Conservation (phyloP, 2,329 filamentous ascomycete genomes). For the Emergomyces pasteurianus region DNA sequence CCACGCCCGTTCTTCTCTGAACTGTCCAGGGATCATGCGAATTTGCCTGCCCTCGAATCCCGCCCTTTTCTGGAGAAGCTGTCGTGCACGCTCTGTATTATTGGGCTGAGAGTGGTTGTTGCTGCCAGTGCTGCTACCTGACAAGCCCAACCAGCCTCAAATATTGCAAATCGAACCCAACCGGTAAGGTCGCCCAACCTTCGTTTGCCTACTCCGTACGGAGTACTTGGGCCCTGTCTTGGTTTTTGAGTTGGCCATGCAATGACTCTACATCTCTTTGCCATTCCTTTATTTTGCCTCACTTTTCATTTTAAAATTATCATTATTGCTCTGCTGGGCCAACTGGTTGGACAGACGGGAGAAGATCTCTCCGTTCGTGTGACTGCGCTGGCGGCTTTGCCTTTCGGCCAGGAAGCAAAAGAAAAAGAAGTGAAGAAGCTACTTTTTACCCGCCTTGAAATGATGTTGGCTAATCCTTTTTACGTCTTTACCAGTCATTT, state of each 20-base stretch:
- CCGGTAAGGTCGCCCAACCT: neutral
- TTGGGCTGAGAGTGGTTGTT: slow-evolving; percentile 1
- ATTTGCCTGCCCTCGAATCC: neutral
- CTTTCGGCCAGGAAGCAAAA: neutral
- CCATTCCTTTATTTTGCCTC: neutral
- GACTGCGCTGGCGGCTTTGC: neutral
- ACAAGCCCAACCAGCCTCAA: slow-evolving; percentile 2
- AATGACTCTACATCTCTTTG: neutral
- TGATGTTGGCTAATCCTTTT: neutral
- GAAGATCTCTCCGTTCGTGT: neutral
- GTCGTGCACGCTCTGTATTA: neutral
- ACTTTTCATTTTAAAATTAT: neutral
- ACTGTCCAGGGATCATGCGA: neutral
- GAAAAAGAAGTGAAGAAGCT: neutral
- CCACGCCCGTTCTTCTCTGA: neutral
- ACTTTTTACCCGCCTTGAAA: neutral
- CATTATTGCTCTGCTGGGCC: neutral
- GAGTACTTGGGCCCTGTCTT: neutral
- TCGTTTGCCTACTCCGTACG: too few relatives aligned
- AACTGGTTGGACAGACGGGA: neutral
- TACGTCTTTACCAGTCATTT: too few relatives aligned
- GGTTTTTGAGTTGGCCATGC: neutral
- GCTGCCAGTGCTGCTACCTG: slow-evolving; percentile 3
- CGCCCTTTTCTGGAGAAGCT: neutral
- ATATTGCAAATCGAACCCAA: neutral